Base-by-base conservation (phyloP, 1,284 basidiomycete genomes). In the Neonothopanus nambi region DNA sequence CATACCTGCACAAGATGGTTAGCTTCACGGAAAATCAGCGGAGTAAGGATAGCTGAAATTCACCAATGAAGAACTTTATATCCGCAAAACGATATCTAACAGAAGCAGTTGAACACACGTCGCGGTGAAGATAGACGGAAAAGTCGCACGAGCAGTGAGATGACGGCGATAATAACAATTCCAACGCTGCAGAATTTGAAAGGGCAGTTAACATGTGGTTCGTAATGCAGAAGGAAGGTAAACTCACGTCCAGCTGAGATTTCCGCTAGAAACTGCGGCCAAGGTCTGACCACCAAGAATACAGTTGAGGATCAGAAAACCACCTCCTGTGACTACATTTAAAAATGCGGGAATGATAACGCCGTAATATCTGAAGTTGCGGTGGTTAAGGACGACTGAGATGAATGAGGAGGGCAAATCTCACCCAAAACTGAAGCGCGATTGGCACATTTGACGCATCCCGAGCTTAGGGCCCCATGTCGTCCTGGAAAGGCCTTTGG, bases 401-500 rank as follows among this genome's bases (percentile, higher is more conserved):
- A 18, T 15, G 23, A n/a, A n/a, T n/a, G n/a, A 30, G 41, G 48
- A 21, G 12, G 8, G 33, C 30, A 30, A 5, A 18, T 67, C 79
- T 30, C 38, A 88, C 82, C 90, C 91, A 65, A 93, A 91, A 35
- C 82, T 85, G 68, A 87, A 90, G 21, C 89, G 75, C 5, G 92
- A 85, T 55, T 85, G 81, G 18, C 91, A 83, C 89, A 95, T 93
- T 62, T 94, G 92, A n/a, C 93, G 80, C 73, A 95, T 80, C 8
- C 93, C 93, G 0, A 89, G 75, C 66, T 85, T 87, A 0, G 91
- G 88, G n/a, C 93, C 93, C 82, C 90, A 93, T 37, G 87, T 91
- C 12, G 85, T 77, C 48, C 89, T 91, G 49, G 4, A 36, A 38
- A 13, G 5, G 11, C 40, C 3, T 24, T 40, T 37, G 6, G 28